phyloP scores from a whole-genome alignment of 768 basidiomycete genomes.

The Xanthoconium stramineum region DNA sequence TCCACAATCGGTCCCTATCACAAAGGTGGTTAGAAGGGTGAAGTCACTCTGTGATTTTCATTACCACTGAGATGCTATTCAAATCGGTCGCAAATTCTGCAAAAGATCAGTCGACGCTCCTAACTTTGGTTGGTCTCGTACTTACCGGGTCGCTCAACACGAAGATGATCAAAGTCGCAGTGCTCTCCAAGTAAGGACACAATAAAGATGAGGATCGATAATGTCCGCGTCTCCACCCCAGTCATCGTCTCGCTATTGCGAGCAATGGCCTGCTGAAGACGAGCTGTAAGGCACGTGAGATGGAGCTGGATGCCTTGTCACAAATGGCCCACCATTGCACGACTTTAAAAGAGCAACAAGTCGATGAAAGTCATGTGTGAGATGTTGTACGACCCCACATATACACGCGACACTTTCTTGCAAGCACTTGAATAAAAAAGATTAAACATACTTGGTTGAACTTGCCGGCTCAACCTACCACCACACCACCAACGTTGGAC shows the following conservation, averaged over 20 bases:
- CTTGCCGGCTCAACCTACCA: slow-evolving; percentile 40
- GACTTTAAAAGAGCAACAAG: slow-evolving; percentile 81
- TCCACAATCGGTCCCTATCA: slow-evolving; percentile 70
- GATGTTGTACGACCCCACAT: slow-evolving; percentile 76
- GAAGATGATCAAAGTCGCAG: slow-evolving; percentile 80
- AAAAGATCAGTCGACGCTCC: neutral
- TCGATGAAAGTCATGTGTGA: slow-evolving; percentile 83
- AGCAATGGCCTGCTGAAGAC: slow-evolving; percentile 56
- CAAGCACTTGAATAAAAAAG: slow-evolving; percentile 50
- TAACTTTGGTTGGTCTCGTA: neutral
- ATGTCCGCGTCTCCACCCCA: slow-evolving; percentile 47
- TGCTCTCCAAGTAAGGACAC: slow-evolving; percentile 84
- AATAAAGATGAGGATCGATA: slow-evolving; percentile 79
- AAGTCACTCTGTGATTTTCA: neutral
- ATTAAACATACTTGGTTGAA: neutral
- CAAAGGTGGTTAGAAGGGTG: neutral
- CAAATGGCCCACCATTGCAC: slow-evolving; percentile 61
- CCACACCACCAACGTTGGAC: slow-evolving; percentile 59
- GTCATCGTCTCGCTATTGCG: slow-evolving; percentile 41
- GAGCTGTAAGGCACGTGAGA: slow-evolving; percentile 39
- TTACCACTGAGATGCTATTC: slow-evolving; percentile 54
- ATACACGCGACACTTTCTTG: slow-evolving; percentile 94
- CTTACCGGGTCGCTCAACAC: slow-evolving; percentile 59
- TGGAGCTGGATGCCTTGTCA: neutral
- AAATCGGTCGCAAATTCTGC: slow-evolving; percentile 57